Base-by-base conservation (phyloP, 2,329 filamentous ascomycete genomes). In the Lasiodiplodia citricola region DNA sequence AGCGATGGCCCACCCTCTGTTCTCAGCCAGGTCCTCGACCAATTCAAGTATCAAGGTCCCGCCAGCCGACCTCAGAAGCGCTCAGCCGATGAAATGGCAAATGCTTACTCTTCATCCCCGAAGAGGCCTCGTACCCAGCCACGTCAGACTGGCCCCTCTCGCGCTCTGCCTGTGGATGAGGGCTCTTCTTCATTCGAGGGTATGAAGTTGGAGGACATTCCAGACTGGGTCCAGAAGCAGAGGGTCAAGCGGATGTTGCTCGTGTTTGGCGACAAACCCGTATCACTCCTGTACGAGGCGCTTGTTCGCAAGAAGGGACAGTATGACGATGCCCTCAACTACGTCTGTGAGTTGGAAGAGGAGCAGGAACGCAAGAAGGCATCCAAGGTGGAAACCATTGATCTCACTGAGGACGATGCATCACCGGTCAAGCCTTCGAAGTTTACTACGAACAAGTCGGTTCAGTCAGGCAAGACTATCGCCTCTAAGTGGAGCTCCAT, bases 381-480 rank as follows among this genome's bases (percentile, higher is more conserved):
- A 25, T 10, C 21, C 50, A 57, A n/a, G 14, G 23, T 5, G 7
- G 47, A 65, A 16, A 62, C 38, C 11, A 58, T 83, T 70, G 80
- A 83, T 69, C 63, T 70, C 18, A 68, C 69, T 13, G 73, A 77
- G 70, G 74, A 85, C 72, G 76, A 84, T 70, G 73, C 76, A 18
- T 74, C 73, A 28, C 65, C 38, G 64, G 52, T 55, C 63, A 69
- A 38, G 52, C 23, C n/a, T 8, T 14, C 13, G 7, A 68, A 68
- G 13, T 5, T 50, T 72, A 79, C 82, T 65, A 80, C 81, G n/a
- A 85, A 86, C 76, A 85, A 87, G 71, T 81, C 84, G 62, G 81
- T 89, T 38, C 86, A 87, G 71, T 82, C 81, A 13, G 82, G 81
- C 16, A 84, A 83, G 69, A 84, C 81, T 6, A 88, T 92, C 68